Evolutionary conservation across 768 basidiomycete genomes (phyloP).

Genomic region (Trametes cubensis): DNA sequence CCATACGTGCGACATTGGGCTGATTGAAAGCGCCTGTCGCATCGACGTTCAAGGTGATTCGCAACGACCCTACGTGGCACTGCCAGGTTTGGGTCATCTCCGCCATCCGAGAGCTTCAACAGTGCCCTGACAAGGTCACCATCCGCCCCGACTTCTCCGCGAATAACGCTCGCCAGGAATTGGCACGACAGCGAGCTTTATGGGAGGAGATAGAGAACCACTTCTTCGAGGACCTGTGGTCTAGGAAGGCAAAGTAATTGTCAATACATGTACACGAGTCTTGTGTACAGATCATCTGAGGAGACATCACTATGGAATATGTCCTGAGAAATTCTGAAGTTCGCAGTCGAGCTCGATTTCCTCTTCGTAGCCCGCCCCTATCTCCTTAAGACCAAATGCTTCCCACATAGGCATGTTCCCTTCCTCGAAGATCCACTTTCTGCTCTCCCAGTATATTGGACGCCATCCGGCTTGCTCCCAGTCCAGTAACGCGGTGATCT

Average conservation of each 20-base stretch:
- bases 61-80: conserved; percentile 3
- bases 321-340: neutral
- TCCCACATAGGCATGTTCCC: neutral
- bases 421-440: conserved; percentile 9
- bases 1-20: neutral
- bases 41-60: neutral
- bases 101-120: neutral
- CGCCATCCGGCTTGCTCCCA: conserved; percentile 23
- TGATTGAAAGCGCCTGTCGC: too few species aligned
- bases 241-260: neutral
- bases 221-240: neutral
- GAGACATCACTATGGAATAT: neutral
- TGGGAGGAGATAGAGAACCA: neutral
- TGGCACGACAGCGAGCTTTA: neutral
- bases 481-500: conserved; percentile 15
- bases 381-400: neutral
- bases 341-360: neutral
- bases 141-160: neutral
- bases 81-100: conserved; percentile 4
- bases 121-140: conserved; percentile 3
- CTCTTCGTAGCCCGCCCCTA: neutral
- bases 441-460: conserved; percentile 20
- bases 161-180: neutral
- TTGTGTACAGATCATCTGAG: neutral
- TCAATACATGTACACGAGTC: neutral